Conservation (phyloP, 2,329 filamentous ascomycete species). For the Leptodontidium sp. region DNA sequence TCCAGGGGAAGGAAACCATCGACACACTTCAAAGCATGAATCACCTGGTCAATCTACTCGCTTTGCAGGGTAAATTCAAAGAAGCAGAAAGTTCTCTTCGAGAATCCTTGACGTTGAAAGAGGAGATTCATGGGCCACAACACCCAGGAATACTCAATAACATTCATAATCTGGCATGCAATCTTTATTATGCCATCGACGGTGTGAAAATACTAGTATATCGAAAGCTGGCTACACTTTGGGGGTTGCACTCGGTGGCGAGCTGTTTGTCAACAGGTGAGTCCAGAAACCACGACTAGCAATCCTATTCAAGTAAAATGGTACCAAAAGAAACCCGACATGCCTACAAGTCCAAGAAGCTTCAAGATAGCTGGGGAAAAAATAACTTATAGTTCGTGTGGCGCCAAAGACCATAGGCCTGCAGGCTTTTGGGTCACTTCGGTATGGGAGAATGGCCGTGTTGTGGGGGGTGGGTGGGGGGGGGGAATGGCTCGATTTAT, state of each 20-base stretch:
- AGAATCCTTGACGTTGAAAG: not conserved
- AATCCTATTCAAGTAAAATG: not conserved
- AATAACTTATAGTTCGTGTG: not conserved
- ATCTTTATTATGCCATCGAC: slow-evolving; percentile 25
- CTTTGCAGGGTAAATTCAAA: slow-evolving; percentile 6
- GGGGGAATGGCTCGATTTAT: not conserved
- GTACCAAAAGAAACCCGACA: not conserved
- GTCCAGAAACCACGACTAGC: not conserved
- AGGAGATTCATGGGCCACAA: slow-evolving; percentile 20
- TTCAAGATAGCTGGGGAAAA: not conserved
- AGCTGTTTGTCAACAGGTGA: not conserved
- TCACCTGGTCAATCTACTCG: slow-evolving; percentile 20
- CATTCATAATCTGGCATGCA: slow-evolving; percentile 42
- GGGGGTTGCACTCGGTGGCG: not conserved
- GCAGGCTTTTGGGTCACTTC: not conserved
- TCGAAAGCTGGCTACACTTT: not conserved
- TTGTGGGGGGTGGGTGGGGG: not conserved
- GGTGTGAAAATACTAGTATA: not conserved
- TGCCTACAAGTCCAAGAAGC: not conserved
- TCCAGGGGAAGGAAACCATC: slow-evolving; percentile 26
- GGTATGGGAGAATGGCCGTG: not conserved
- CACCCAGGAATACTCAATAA: slow-evolving; percentile 26
- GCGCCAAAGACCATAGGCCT: not conserved
- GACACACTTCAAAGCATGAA: slow-evolving; percentile 21
- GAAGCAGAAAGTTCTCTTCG: not conserved